These are phyloP conservation scores for Rhodotorula graminis DNA, from an alignment of 768 basidiomycete genomes.

Conservation along the genomic window DNA sequence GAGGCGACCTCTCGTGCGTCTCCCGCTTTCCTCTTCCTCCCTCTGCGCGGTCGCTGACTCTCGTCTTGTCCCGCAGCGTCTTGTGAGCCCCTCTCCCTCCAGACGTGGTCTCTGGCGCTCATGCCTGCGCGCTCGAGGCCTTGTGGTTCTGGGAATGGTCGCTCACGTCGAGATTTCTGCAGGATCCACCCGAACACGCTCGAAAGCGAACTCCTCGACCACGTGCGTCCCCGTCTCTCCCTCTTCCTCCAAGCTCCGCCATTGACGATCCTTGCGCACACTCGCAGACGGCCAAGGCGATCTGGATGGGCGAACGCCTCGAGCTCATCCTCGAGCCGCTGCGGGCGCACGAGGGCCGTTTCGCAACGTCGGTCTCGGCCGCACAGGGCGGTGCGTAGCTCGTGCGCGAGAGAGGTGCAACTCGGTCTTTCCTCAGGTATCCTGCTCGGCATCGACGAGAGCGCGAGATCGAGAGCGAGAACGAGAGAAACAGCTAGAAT, in stretches of 20 bases:
- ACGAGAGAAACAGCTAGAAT: not conserved
- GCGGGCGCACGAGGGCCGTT: not conserved
- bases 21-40: not conserved
- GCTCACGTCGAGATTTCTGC: not conserved
- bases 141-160: too few relatives aligned
- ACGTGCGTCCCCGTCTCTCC: not conserved
- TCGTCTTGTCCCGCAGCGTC: not conserved
- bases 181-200: slow-evolving; percentile 34
- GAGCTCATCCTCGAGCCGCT: slow-evolving; percentile 10
- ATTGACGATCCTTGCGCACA: not conserved
- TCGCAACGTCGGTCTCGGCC: not conserved
- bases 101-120: too few relatives aligned
- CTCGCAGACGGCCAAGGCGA: slow-evolving; percentile 19
- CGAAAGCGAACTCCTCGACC: slow-evolving; percentile 16
- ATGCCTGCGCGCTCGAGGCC: too few relatives aligned
- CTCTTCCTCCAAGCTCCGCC: not conserved
- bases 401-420: too few relatives aligned
- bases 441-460: too few relatives aligned
- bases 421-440: too few relatives aligned
- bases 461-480: too few relatives aligned
- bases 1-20: slow-evolving; percentile 27
- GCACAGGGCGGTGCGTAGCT: too few relatives aligned
- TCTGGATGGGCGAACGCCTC: slow-evolving; percentile 31
- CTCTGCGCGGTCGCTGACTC: not conserved
- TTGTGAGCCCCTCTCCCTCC: not conserved